Percentiles rank a stretch among this genome's conserved stretches.
These are phyloP conservation scores for Fonsecaea nubica DNA, from an alignment of 2,329 filamentous ascomycete genomes.

Conservation along the genomic window DNA sequence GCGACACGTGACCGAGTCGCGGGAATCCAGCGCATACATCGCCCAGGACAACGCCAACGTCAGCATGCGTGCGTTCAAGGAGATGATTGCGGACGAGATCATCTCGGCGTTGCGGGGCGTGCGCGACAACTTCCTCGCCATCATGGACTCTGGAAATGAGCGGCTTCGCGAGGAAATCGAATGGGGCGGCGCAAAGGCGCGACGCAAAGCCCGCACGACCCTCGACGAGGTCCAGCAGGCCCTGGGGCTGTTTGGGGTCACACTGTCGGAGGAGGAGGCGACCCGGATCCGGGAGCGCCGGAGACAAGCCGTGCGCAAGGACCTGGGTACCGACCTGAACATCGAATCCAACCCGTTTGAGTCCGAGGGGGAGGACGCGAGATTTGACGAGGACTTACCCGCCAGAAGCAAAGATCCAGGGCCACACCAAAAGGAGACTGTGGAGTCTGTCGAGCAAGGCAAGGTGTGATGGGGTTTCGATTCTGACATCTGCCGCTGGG, in stretches of 20 bases:
- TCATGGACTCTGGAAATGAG: constrained; percentile 29
- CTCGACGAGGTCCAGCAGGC: constrained; percentile 28
- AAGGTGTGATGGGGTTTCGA: too few species aligned
- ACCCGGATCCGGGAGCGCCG: background rate
- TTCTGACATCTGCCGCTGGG: too few species aligned
- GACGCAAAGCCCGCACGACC: constrained; percentile 25
- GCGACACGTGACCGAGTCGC: constrained; percentile 66
- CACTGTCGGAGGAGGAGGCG: constrained; percentile 12
- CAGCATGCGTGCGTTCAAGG: constrained; percentile 68
- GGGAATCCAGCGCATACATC: constrained; percentile 52
- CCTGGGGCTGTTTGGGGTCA: constrained; percentile 21
- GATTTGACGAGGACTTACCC: constrained; percentile 6
- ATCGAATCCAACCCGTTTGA: constrained; percentile 10
- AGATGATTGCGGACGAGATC: constrained; percentile 66
- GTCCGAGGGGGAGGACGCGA: background rate
- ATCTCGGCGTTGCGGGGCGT: constrained; percentile 54
- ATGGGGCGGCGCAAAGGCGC: constrained; percentile 29
- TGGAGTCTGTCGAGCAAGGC: background rate
- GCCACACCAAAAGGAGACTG: background rate
- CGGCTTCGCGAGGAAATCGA: constrained; percentile 25
- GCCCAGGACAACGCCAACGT: constrained; percentile 53
- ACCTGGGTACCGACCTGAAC: constrained; percentile 2
- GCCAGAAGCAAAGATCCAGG: background rate
- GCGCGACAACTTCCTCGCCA: constrained; percentile 31
- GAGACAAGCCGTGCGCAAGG: background rate